Percentiles rank a stretch among this genome's conserved stretches.
These are phyloP conservation scores for Cyclotella choctawhatcheeana DNA, from an alignment of 108 stramenopile species.

Conservation along the genomic window DNA sequence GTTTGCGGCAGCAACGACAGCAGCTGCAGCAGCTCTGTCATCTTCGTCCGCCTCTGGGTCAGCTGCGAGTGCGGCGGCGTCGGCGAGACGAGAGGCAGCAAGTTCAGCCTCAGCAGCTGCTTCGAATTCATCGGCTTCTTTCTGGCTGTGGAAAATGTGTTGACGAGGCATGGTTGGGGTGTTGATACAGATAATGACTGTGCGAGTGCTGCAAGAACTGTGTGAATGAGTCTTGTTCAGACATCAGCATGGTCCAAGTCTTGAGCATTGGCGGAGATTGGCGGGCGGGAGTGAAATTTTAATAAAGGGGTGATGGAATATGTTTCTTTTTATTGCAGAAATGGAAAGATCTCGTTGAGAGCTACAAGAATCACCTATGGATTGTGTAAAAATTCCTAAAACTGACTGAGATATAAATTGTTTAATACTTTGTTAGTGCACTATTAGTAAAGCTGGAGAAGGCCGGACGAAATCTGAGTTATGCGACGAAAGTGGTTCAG, in stretches of 20 bases:
- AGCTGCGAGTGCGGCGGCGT: no score
- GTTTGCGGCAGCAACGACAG: no score
- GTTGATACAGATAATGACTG: no score
- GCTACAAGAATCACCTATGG: not conserved
- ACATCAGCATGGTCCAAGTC: not conserved
- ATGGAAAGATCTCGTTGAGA: conserved; percentile 8
- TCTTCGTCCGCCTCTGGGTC: no score
- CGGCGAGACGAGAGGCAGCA: no score
- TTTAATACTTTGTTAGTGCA: not conserved
- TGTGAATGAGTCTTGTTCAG: not conserved
- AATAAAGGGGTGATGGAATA: not conserved
- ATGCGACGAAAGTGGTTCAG: not conserved
- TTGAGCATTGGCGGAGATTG: not conserved
- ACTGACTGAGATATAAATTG: not conserved
- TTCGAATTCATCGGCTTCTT: no score
- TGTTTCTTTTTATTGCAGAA: not conserved
- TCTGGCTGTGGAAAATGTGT: no score
- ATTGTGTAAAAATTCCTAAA: not conserved
- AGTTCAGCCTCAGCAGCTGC: no score
- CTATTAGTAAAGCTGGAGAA: not conserved
- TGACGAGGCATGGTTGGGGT: no score
- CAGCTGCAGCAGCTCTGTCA: no score
- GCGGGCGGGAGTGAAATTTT: not conserved
- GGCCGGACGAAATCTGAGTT: not conserved
- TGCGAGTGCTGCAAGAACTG: no score